Evolutionary conservation across 1,284 basidiomycete species (phyloP).

Genomic region (Porodaedalea pini): DNA sequence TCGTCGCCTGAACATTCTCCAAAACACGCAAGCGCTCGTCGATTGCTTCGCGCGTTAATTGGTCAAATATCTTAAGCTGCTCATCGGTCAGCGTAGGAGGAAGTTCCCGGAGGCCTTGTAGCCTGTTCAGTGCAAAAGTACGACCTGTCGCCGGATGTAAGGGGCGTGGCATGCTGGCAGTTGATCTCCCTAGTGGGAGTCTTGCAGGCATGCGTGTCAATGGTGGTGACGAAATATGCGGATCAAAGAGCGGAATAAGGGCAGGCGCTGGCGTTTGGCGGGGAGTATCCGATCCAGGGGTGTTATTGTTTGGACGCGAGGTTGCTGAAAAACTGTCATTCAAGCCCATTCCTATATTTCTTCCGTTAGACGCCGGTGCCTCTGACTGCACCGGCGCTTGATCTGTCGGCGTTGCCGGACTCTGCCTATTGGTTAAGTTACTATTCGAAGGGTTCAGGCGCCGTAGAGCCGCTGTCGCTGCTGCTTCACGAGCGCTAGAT

Average conservation of each 20-base stretch:
- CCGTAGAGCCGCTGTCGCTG: conserved; percentile 36
- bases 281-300: not conserved
- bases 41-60: conserved; percentile 70
- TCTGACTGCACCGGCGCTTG: not conserved
- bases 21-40: conserved; percentile 77
- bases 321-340: not conserved
- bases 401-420: not conserved
- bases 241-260: conserved; percentile 17
- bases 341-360: not conserved
- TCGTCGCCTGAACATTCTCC: conserved; percentile 66
- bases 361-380: not conserved
- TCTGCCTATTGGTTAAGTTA: not conserved
- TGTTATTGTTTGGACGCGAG: not conserved
- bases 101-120: conserved; percentile 28
- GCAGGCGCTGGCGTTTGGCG: not conserved
- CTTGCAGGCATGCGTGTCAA: not conserved
- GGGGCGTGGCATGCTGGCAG: not conserved
- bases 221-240: conserved; percentile 1
- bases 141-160: not conserved
- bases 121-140: conserved; percentile 6
- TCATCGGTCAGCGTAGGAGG: conserved; percentile 53
- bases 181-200: conserved; percentile 8
- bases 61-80: conserved; percentile 59
- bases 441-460: conserved; percentile 24
- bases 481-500: conserved; percentile 33